Evolutionary conservation across 2,329 filamentous ascomycete species (phyloP).

Genomic region (Fonsecaea nubica): DNA sequence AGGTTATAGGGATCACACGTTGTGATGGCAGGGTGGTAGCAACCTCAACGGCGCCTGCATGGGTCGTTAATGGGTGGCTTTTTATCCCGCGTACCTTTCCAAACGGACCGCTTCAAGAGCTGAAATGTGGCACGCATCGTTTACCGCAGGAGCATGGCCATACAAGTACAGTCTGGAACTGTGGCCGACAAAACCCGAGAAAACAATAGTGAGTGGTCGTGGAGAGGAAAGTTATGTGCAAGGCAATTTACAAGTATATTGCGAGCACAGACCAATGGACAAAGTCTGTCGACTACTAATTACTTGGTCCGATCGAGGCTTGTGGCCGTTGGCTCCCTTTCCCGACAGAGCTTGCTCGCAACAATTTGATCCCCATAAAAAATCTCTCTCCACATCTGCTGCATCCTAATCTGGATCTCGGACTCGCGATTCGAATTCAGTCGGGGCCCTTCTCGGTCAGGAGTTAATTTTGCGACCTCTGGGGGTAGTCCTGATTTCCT

Average conservation of each 20-base stretch:
- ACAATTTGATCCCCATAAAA: slow-evolving; percentile 7
- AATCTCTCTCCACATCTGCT: slow-evolving; percentile 19
- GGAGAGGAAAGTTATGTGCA: background rate
- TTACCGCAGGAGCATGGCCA: slow-evolving; percentile 32
- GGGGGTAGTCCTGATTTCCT: slow-evolving; percentile 10
- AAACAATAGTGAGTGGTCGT: background rate
- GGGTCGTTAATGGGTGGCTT: background rate
- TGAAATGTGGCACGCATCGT: slow-evolving; percentile 72
- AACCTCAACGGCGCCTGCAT: background rate
- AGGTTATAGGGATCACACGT: background rate
- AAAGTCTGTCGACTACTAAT: background rate
- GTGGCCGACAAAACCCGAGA: background rate
- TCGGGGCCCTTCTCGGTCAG: slow-evolving; percentile 17
- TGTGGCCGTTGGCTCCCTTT: background rate
- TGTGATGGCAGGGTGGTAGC: slow-evolving; percentile 1
- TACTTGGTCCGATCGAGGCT: background rate
- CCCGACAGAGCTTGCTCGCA: background rate
- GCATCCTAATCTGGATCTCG: slow-evolving; percentile 9
- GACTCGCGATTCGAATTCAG: slow-evolving; percentile 16
- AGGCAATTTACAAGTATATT: background rate
- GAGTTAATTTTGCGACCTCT: slow-evolving; percentile 12
- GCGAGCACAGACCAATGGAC: slow-evolving; percentile 20
- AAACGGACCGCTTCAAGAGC: slow-evolving; percentile 77
- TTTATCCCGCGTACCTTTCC: slow-evolving; percentile 71
- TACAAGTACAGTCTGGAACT: background rate